Conservation (phyloP, 257 asterid species). For the Ocimum tenuiflorum region DNA sequence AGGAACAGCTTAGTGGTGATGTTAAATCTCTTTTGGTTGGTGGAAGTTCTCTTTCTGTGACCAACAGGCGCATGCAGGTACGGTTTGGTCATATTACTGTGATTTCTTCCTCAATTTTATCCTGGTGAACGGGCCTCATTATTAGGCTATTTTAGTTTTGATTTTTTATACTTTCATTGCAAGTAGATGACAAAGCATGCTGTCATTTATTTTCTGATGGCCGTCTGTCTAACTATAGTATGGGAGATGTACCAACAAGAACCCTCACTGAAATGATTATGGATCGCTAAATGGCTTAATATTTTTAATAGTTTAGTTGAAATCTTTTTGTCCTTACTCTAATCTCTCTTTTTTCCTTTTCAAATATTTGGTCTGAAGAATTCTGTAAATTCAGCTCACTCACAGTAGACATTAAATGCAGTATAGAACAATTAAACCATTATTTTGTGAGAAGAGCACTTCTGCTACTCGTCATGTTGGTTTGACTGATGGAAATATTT, state of each 20-base stretch:
- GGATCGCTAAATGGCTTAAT: neutral
- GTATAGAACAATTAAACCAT: neutral
- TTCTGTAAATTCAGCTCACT: neutral
- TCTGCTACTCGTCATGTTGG: neutral
- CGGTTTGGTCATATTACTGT: neutral
- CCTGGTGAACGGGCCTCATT: neutral
- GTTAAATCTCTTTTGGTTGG: constrained; percentile 71
- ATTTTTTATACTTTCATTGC: neutral
- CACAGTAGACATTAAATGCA: neutral
- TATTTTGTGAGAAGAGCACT: neutral
- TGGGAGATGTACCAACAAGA: neutral
- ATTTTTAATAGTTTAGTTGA: neutral
- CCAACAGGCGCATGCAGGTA: constrained; percentile 78
- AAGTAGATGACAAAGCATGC: neutral
- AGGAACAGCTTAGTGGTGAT: constrained; percentile 74
- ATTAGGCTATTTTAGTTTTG: neutral
- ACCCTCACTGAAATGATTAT: neutral
- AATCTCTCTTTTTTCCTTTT: neutral
- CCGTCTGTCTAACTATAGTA: neutral
- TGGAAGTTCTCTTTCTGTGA: constrained; percentile 79
- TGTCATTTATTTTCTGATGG: neutral
- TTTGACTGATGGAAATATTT: neutral
- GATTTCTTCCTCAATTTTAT: constrained; percentile 13
- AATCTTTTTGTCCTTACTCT: neutral
- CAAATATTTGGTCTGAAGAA: neutral